phyloP scores from a whole-genome alignment of 495 filamentous ascomycete species.

The Penicillium goetzii region DNA sequence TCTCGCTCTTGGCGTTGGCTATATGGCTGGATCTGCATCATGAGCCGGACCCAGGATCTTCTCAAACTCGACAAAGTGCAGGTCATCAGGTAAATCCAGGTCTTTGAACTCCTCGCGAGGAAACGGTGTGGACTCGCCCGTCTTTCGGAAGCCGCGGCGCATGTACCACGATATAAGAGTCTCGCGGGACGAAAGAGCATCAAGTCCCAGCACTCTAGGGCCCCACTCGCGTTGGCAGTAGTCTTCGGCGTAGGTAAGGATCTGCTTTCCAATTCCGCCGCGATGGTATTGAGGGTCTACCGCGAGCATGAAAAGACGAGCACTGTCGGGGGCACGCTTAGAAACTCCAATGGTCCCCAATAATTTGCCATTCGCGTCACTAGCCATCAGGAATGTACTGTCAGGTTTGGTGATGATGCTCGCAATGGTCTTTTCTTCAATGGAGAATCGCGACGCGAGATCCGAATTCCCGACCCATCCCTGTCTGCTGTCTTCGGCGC shows the following conservation, averaged over 20 bases:
- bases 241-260: conserved; percentile 45
- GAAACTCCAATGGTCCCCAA: conserved; percentile 43
- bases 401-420: conserved; percentile 46
- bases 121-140: conserved; percentile 45
- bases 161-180: conserved; percentile 50
- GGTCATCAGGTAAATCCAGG: conserved; percentile 39
- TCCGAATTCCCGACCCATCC: conserved; percentile 47
- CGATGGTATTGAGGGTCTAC: conserved; percentile 41
- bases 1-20: background rate
- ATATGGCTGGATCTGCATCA: background rate
- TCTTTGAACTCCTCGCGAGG: conserved; percentile 35
- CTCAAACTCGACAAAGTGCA: conserved; percentile 44
- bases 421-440: conserved; percentile 32
- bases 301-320: conserved; percentile 48
- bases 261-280: conserved; percentile 43
- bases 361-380: conserved; percentile 21
- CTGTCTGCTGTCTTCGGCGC: conserved; percentile 38
- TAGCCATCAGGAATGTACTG: conserved; percentile 40
- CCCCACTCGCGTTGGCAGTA: conserved; percentile 40
- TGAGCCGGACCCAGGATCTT: conserved; percentile 8
- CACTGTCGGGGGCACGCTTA: conserved; percentile 23
- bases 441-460: conserved; percentile 36
- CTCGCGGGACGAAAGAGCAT: conserved; percentile 43
- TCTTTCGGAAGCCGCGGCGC: conserved; percentile 45
- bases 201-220: conserved; percentile 34